Conservation (phyloP, 306 rosid genomes). For the Biancaea sappan region DNA sequence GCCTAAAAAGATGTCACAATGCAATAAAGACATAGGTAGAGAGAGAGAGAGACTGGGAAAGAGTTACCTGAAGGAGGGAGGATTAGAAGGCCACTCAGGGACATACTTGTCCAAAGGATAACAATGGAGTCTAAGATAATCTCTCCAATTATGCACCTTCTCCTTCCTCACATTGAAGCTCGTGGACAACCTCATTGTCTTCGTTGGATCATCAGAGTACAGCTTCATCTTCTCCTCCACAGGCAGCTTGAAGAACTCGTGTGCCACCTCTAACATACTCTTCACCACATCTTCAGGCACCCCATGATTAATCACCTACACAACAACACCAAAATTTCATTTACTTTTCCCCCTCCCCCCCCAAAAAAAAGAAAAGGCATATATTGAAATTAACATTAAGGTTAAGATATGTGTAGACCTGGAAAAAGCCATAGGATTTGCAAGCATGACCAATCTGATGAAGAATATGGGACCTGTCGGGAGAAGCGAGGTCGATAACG, state of each 20-base stretch:
- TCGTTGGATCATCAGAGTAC: constrained; percentile 86
- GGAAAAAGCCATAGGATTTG: constrained; percentile 76
- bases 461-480: constrained; percentile 39
- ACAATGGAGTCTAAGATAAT: constrained; percentile 92
- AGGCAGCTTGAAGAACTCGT: constrained; percentile 65
- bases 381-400: not conserved
- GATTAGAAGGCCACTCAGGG: constrained; percentile 90
- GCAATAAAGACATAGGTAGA: not conserved
- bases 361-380: not conserved
- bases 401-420: constrained; percentile 43
- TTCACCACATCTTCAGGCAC: constrained; percentile 54
- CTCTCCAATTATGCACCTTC: constrained; percentile 87
- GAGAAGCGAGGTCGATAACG: constrained; percentile 60
- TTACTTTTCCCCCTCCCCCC: too few species aligned
- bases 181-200: constrained; percentile 76
- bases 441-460: constrained; percentile 71
- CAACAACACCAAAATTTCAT: not conserved
- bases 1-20: not conserved
- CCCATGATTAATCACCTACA: constrained; percentile 78
- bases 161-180: constrained; percentile 85
- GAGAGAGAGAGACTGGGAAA: not conserved
- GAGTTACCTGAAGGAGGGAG: constrained; percentile 74
- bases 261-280: constrained; percentile 52
- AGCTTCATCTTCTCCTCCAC: constrained; percentile 86
- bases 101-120: constrained; percentile 70